A percentile compares a stretch with the other conserved stretches of the same genome.
Evolutionary conservation across 179 eudicot species (phyloP).

Genomic region (Sideroxylon spinosum): DNA sequence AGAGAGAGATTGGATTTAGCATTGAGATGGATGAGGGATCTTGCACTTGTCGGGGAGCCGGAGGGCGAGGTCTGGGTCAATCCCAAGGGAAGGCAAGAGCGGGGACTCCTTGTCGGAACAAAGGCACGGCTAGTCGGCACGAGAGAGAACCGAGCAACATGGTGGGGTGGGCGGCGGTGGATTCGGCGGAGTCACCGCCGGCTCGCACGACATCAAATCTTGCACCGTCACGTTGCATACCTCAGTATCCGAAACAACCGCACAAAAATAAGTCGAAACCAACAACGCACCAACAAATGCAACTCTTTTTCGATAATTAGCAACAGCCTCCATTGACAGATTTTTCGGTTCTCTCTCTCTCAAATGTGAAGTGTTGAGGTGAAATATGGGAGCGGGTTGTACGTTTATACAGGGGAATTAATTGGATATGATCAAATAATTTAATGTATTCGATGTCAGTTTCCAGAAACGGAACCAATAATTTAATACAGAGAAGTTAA

Average conservation of each 20-base stretch:
- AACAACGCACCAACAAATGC: not conserved
- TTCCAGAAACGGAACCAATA: too few relatives aligned
- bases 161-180: constrained; percentile 3
- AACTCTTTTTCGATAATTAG: not conserved
- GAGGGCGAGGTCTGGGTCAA: constrained; percentile 21
- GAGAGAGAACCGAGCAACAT: constrained; percentile 17
- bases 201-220: constrained; percentile 18
- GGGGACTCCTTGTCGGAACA: constrained; percentile 21
- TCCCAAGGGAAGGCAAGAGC: constrained; percentile 19
- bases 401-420: too few relatives aligned
- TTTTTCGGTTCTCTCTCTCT: not conserved
- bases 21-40: constrained; percentile 15
- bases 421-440: too few relatives aligned
- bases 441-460: too few relatives aligned
- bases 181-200: constrained; percentile 19
- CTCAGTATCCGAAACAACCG: constrained; percentile 14
- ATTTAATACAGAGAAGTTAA: too few relatives aligned
- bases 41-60: constrained; percentile 25
- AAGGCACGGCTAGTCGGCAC: constrained; percentile 20
- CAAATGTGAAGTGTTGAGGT: too few relatives aligned
- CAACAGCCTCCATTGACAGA: not conserved
- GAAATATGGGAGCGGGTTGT: too few relatives aligned
- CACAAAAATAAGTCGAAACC: not conserved
- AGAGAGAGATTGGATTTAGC: not conserved
- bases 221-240: constrained; percentile 15